phyloP scores from a whole-genome alignment of 2,329 filamentous ascomycete genomes.

The Ophiostoma triangulosporum region DNA sequence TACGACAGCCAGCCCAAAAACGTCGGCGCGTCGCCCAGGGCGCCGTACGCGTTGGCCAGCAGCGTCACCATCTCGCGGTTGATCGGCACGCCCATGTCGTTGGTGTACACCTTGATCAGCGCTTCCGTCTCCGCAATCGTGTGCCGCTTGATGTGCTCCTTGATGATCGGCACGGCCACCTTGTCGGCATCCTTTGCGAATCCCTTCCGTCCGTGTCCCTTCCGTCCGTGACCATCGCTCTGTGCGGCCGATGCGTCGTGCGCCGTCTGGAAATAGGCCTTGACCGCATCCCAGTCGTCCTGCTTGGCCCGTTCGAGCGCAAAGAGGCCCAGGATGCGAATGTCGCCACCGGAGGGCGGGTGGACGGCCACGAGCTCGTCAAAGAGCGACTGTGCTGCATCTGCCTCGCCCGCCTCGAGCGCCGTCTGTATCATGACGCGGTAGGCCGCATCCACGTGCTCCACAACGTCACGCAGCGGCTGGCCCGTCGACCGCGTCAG shows the following conservation, averaged over 20 bases:
- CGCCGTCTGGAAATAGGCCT: slow-evolving; percentile 19
- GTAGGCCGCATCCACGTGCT: slow-evolving; percentile 21
- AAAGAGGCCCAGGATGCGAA: slow-evolving; percentile 24
- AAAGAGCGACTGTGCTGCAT: slow-evolving; percentile 21
- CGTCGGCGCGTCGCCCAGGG: slow-evolving; percentile 23
- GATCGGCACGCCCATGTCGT: slow-evolving; percentile 23
- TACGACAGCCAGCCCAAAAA: slow-evolving; percentile 29
- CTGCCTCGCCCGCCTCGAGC: slow-evolving; percentile 22
- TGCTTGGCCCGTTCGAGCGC: slow-evolving; percentile 24
- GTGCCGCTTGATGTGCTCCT: slow-evolving; percentile 26
- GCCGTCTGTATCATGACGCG: slow-evolving; percentile 28
- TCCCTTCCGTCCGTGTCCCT: background rate
- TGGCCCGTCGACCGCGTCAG: slow-evolving; percentile 7
- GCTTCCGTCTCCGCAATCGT: slow-evolving; percentile 26
- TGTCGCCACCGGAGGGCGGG: slow-evolving; percentile 16
- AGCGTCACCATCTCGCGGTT: slow-evolving; percentile 26
- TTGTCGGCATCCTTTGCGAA: slow-evolving; percentile 16
- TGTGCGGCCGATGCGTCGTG: slow-evolving; percentile 6
- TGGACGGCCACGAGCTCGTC: slow-evolving; percentile 16
- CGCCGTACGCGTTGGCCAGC: slow-evolving; percentile 30
- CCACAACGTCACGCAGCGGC: slow-evolving; percentile 17
- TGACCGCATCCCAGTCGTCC: slow-evolving; percentile 29
- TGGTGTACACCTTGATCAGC: slow-evolving; percentile 33
- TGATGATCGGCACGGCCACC: slow-evolving; percentile 26
- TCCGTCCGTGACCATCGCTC: background rate